Percentiles rank a stretch among this genome's conserved stretches.
phyloP scores from a whole-genome alignment of 345 rosid genomes.

The Euphorbia peplus region DNA sequence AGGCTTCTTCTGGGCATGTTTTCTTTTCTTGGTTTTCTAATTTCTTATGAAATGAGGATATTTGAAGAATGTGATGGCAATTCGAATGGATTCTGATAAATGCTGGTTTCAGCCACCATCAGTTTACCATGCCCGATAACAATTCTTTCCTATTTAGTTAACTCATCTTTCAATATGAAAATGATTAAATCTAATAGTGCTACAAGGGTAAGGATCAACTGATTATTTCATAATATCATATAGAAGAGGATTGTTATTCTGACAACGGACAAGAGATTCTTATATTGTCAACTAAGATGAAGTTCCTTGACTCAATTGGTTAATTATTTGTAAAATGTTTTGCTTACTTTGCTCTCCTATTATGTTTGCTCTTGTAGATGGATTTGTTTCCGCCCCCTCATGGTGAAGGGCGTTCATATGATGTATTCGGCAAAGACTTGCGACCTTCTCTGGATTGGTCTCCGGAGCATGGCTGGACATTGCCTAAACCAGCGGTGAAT shows the following conservation, averaged over 20 bases:
- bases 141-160: too few relatives aligned
- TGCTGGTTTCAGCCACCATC: too few relatives aligned
- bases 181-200: too few relatives aligned
- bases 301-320: background rate
- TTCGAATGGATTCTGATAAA: too few relatives aligned
- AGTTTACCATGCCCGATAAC: too few relatives aligned
- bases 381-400: constrained; percentile 48
- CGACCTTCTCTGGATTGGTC: constrained; percentile 73
- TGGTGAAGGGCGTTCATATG: constrained; percentile 54
- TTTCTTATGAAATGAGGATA: too few relatives aligned
- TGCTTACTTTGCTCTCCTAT: background rate
- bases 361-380: constrained; percentile 28
- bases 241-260: background rate
- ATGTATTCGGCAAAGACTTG: constrained; percentile 38
- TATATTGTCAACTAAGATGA: background rate
- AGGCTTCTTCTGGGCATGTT: too few relatives aligned
- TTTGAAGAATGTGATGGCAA: too few relatives aligned
- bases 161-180: too few relatives aligned
- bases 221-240: too few relatives aligned
- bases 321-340: background rate
- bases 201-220: too few relatives aligned
- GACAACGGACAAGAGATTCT: background rate
- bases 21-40: too few relatives aligned
- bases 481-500: constrained; percentile 32
- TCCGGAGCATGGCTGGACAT: constrained; percentile 43